A percentile compares a stretch with the other conserved stretches of the same genome.
Evolutionary conservation across 2,329 filamentous ascomycete species (phyloP).

Genomic region (Penicillium psychrosexuale): DNA sequence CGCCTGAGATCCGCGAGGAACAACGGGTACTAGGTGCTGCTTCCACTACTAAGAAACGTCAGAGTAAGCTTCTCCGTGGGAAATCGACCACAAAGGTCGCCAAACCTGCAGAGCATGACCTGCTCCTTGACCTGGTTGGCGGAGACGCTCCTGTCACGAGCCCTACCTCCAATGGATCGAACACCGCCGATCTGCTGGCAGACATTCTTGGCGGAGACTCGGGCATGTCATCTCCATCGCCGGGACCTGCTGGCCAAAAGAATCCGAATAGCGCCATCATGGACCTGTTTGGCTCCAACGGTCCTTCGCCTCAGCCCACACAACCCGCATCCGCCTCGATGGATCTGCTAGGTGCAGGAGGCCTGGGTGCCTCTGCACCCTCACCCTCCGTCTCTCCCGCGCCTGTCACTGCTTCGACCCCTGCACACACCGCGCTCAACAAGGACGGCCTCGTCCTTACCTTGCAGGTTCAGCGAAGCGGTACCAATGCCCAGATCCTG

Average conservation of each 20-base stretch:
- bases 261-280: constrained; percentile 72
- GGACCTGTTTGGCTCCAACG: constrained; percentile 71
- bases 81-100: constrained; percentile 71
- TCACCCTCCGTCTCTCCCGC: constrained; percentile 49
- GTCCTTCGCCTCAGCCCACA: constrained; percentile 46
- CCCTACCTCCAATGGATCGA: constrained; percentile 56
- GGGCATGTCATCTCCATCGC: constrained; percentile 54
- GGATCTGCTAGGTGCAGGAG: constrained; percentile 40
- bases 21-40: constrained; percentile 86
- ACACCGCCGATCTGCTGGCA: constrained; percentile 81
- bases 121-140: constrained; percentile 89
- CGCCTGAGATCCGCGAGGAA: constrained; percentile 94
- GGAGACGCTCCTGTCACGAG: constrained; percentile 64
- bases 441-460: constrained; percentile 80
- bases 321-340: constrained; percentile 44
- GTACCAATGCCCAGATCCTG: constrained; percentile 67
- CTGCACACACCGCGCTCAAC: constrained; percentile 71
- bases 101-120: constrained; percentile 85
- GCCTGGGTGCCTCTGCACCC: constrained; percentile 33
- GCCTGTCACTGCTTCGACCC: constrained; percentile 45
- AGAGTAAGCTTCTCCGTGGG: constrained; percentile 62
- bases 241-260: constrained; percentile 52
- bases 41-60: constrained; percentile 63
- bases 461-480: constrained; percentile 77
- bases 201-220: constrained; percentile 79